Base-by-base conservation (phyloP, 306 rosid genomes). In the Prunus fruticosa region DNA sequence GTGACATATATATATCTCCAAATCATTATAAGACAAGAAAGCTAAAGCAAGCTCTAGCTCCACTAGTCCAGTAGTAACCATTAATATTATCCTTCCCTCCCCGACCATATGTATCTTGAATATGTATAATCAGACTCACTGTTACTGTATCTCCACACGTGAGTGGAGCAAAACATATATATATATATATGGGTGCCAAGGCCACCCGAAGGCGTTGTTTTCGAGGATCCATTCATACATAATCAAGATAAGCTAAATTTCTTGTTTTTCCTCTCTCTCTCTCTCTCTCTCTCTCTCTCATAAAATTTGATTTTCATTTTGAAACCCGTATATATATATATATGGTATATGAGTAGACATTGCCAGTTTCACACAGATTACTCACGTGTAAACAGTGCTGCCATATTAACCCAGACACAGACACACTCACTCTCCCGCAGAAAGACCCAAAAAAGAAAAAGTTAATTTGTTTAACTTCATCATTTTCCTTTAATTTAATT, bases 21-120 rank as follows among this genome's bases (percentile, higher is more conserved):
- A 87, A 71, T 77, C 93, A 25, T 60, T 25, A 87, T 77, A 82
- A 79, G 86, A 85, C 83, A 90, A 85, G 90, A 84, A 90, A 87
- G 15, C 22, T 57, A 25, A 60, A 30, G 67, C 60, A 74, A 52
- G 56, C 30, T 57, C 63, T 6, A 57, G 15, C 63, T 20, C 63
- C 63, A 11, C 28, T 28, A 28, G 3, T 67, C 52, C 15, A 11
- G 28, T 58, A 58, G 64, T 43, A 67, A 41, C 75, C 75, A 74
- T 79, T 73, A 79, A 69, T 80, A 83, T 78, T 82, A 72, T 89
- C 83, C 51, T 72, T 46, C 64, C 66, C 73, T 11, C 22, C 63
- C 63, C 28, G 11, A 11, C 15, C 62, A 20, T 20, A 56, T 20
- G 23, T 78, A 38, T 81, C 79, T 69, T 74, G 88, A 74, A 57